A percentile compares a stretch with the other conserved stretches of the same genome.
Evolutionary conservation across 345 rosid genomes (phyloP).

Genomic region (Firmiana major): DNA sequence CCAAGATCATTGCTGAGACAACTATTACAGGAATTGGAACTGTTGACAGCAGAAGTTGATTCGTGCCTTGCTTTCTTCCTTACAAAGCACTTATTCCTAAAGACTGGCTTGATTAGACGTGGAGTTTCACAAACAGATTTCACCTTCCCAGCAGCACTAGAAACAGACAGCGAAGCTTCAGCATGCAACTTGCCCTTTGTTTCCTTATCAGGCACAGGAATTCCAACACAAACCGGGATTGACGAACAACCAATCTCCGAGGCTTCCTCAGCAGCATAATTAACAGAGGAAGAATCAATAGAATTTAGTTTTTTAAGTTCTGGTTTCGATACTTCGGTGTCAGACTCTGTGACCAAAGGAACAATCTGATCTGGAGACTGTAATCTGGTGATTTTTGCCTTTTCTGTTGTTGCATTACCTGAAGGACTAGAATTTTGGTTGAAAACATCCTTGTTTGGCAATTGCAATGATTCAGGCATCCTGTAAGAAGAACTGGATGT

Average conservation of each 20-base stretch:
- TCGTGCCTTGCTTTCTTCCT: slow-evolving; percentile 54
- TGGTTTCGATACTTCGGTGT: slow-evolving; percentile 12
- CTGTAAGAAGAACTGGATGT: slow-evolving; percentile 25
- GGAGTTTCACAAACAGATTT: slow-evolving; percentile 32
- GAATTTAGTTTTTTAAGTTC: slow-evolving; percentile 19
- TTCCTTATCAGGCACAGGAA: slow-evolving; percentile 22
- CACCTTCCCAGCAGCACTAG: slow-evolving; percentile 15
- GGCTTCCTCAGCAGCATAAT: slow-evolving; percentile 21
- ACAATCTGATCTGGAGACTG: slow-evolving; percentile 23
- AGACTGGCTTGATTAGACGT: slow-evolving; percentile 43
- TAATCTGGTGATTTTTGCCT: slow-evolving; percentile 18
- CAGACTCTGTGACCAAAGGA: slow-evolving; percentile 16
- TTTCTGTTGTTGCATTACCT: slow-evolving; percentile 18
- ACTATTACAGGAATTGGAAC: slow-evolving; percentile 24
- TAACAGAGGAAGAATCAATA: neutral
- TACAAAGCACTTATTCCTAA: slow-evolving; percentile 47
- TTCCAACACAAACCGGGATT: slow-evolving; percentile 16
- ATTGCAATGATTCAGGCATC: slow-evolving; percentile 29
- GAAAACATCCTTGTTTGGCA: slow-evolving; percentile 22
- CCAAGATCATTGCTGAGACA: slow-evolving; percentile 28
- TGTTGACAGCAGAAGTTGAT: slow-evolving; percentile 28
- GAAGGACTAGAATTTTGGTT: slow-evolving; percentile 25
- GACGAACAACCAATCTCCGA: slow-evolving; percentile 23
- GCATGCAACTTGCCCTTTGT: slow-evolving; percentile 33
- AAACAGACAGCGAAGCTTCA: slow-evolving; percentile 24